A percentile compares a stretch with the other conserved stretches of the same genome.
phyloP scores from a whole-genome alignment of 2,329 filamentous ascomycete genomes.

The Ascochyta rabiei region DNA sequence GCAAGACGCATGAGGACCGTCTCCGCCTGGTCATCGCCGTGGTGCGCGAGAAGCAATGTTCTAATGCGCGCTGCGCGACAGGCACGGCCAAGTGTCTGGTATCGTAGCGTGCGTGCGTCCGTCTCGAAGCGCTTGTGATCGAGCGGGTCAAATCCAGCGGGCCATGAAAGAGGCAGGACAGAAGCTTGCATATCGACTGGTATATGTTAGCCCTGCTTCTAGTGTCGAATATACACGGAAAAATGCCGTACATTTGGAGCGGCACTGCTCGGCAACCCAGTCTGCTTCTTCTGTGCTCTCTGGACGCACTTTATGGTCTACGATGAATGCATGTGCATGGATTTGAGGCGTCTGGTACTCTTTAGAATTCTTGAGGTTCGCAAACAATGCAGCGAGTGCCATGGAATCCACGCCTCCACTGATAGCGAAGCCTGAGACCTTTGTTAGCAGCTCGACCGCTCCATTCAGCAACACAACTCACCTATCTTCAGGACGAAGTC shows the following conservation, averaged over 20 bases:
- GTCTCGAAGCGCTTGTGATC: constrained; percentile 74
- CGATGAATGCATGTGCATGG: constrained; percentile 61
- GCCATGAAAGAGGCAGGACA: constrained; percentile 49
- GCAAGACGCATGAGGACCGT: constrained; percentile 82
- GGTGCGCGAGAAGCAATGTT: constrained; percentile 80
- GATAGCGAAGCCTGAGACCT: constrained; percentile 67
- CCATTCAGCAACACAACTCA: constrained; percentile 5
- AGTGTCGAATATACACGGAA: neutral
- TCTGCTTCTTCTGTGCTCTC: constrained; percentile 62
- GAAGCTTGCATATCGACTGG: constrained; percentile 40
- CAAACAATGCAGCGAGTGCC: constrained; percentile 81
- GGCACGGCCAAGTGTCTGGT: constrained; percentile 68
- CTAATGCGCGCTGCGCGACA: constrained; percentile 61
- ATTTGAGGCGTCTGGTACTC: constrained; percentile 22
- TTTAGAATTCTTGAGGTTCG: constrained; percentile 29
- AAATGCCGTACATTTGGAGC: constrained; percentile 49
- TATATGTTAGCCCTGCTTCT: constrained; percentile 14
- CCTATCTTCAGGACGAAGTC: constrained; percentile 18
- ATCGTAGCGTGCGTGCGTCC: constrained; percentile 74
- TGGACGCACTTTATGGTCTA: constrained; percentile 65
- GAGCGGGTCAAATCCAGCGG: constrained; percentile 44
- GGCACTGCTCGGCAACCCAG: constrained; percentile 55
- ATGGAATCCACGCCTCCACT: constrained; percentile 98
- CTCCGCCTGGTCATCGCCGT: constrained; percentile 89
- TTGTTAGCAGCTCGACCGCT: constrained; percentile 7